Evolutionary conservation across 805 yeast species (phyloP).

Genomic region (Sugiyamaella smithiae): DNA sequence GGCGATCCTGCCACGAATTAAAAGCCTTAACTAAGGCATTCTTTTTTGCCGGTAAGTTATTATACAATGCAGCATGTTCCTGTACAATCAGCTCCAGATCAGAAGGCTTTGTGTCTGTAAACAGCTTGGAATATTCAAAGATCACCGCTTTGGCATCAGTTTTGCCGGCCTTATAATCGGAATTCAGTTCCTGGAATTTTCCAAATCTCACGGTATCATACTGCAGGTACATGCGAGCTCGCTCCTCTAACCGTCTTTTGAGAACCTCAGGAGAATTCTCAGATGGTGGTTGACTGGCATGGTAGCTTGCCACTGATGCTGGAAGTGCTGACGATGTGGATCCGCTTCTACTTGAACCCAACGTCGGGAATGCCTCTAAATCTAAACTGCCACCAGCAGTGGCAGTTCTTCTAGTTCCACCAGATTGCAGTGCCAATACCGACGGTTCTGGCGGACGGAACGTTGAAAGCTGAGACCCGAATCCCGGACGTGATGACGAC

Average conservation of each 20-base stretch:
- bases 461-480: constrained; percentile 63
- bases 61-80: constrained; percentile 17
- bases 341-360: constrained; percentile 19
- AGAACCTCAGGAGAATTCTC: constrained; percentile 44
- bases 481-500: constrained; percentile 34
- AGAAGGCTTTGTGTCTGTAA: constrained; percentile 39
- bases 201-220: constrained; percentile 48
- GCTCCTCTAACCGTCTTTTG: constrained; percentile 66
- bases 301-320: constrained; percentile 16
- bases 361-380: constrained; percentile 25
- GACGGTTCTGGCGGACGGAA: constrained; percentile 34
- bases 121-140: constrained; percentile 47
- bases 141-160: constrained; percentile 50
- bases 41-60: constrained; percentile 6
- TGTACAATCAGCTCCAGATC: constrained; percentile 55
- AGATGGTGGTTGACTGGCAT: constrained; percentile 19
- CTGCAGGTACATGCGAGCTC: constrained; percentile 76
- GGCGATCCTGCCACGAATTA: constrained; percentile 11
- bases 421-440: constrained; percentile 10
- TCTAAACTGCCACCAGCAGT: background rate
- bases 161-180: constrained; percentile 44
- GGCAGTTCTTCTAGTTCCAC: constrained; percentile 4
- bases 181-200: constrained; percentile 50
- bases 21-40: constrained; percentile 11
- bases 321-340: constrained; percentile 8